Evolutionary conservation across 179 eudicot genomes (phyloP), one percentile per base, ranked within the genome.

Genomic region (Silene noctiflora): DNA sequence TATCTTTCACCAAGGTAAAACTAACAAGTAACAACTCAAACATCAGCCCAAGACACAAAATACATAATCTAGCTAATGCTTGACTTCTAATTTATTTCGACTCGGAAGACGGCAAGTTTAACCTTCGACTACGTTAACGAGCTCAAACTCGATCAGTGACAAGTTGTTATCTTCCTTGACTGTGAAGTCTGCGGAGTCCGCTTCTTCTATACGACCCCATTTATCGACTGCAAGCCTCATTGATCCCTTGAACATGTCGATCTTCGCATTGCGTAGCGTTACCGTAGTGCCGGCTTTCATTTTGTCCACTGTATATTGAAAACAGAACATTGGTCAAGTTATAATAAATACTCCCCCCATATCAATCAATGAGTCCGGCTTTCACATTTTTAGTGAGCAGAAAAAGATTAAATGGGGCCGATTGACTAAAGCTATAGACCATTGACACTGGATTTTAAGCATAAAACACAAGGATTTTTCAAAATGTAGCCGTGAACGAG

Each of bases 221-320:
- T 80, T 88, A 79, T 90, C 95, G 53, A 90, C 92, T n/a, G 82
- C 87, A 31, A 90, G 93, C 88, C 91, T 90, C 93, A 90, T 90
- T 13, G 93, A 90, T 44, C 91, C 93, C 79, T 86, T 90, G 79
- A 78, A 90, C 87, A 90, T 83, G 85, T 90, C 96, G 39, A 90
- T 81, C 82, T 79, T 90, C 4, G 93, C 96, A 21, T 90, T 87
- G 27, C 79, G 80, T 63, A 90, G 79, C 61, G 86, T 81, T n/a
- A 86, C 83, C 11, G 90, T 86, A 6, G 70, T 42, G 2, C 96
- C 96, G 56, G 85, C 87, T 83, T 87, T 87, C 87, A 89, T 85
- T 80, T 70, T 29, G 31, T 89, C 93, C 81, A 90, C 93, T 90
- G 46, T 1, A 48, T 76, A 10, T 29, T 33, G 62, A 71, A 71